Conservation (phyloP, 164 flowering plant species). For the Tetracentron sinense region DNA sequence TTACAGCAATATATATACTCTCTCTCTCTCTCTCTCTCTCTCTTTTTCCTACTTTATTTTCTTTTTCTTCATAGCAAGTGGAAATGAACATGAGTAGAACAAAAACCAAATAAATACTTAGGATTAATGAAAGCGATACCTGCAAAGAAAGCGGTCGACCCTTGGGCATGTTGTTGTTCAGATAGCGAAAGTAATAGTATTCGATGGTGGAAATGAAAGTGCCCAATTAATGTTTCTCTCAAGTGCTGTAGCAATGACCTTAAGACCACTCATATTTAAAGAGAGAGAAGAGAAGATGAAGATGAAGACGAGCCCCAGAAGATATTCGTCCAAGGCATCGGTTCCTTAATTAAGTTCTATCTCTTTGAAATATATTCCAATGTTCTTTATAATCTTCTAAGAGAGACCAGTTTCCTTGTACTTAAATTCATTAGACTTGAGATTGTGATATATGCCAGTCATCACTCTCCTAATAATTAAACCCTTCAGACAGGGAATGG, state of each 20-base stretch:
- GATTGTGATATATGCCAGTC: slow-evolving; percentile 4
- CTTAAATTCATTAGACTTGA: slow-evolving; percentile 15
- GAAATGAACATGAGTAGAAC: neutral
- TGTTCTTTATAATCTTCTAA: no score
- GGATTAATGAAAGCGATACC: slow-evolving; percentile 45
- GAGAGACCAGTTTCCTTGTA: slow-evolving; percentile 10
- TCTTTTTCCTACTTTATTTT: no score
- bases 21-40: no score
- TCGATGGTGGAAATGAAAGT: slow-evolving; percentile 18
- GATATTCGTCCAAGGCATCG: slow-evolving; percentile 48
- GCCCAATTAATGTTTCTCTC: slow-evolving; percentile 17
- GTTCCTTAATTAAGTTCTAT: slow-evolving; percentile 38
- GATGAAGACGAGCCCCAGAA: slow-evolving; percentile 14
- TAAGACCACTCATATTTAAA: neutral
- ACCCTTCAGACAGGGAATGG: slow-evolving; percentile 24
- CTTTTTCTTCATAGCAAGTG: no score
- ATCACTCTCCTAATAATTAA: slow-evolving; percentile 7
- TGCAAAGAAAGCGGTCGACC: slow-evolving; percentile 80
- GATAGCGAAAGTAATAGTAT: slow-evolving; percentile 35
- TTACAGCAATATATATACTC: no score
- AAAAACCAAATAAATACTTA: neutral
- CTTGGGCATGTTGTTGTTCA: slow-evolving; percentile 53
- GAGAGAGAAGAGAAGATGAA: no score
- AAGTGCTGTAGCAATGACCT: slow-evolving; percentile 37
- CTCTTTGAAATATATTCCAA: no score